These are phyloP conservation scores for Phytophthora ramorum DNA, from an alignment of 352 stramenopile genomes.

Conservation along the genomic window DNA sequence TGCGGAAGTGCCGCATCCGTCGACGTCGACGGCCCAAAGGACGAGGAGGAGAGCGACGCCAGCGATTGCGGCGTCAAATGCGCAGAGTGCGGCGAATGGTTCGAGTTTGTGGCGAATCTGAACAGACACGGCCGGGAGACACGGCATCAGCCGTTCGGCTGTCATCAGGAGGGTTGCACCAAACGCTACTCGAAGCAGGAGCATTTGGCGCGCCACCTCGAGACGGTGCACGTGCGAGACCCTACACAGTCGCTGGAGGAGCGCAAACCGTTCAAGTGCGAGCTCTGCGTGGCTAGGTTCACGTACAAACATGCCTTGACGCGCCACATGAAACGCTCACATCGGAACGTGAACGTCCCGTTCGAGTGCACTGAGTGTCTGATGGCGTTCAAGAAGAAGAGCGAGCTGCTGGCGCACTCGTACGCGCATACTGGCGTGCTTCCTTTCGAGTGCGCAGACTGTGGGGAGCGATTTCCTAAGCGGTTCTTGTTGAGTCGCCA, in stretches of 20 bases:
- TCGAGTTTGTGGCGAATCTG: conserved; percentile 5
- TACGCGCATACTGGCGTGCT: conserved; percentile 81
- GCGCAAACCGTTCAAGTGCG: conserved; percentile 63
- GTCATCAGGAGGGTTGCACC: conserved; percentile 42
- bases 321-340: conserved; percentile 57
- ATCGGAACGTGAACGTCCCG: conserved; percentile 59
- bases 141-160: conserved; percentile 47
- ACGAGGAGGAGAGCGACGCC: conserved; percentile 7
- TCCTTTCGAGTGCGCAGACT: conserved; percentile 76
- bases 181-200: conserved; percentile 74
- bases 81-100: conserved; percentile 25
- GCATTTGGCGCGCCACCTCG: conserved; percentile 63
- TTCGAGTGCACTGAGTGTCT: conserved; percentile 72
- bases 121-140: conserved; percentile 24
- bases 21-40: neutral
- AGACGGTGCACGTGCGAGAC: conserved; percentile 45
- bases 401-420: conserved; percentile 71
- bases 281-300: conserved; percentile 63
- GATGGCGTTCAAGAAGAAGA: conserved; percentile 85
- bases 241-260: conserved; percentile 18
- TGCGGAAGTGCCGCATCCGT: neutral
- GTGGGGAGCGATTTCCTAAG: conserved; percentile 67
- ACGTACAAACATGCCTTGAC: conserved; percentile 75
- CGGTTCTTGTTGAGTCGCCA: conserved; percentile 64
- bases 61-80: conserved; percentile 8